phyloP scores from a whole-genome alignment of 2,329 filamentous ascomycete species.

The Emergomyces orientalis region DNA sequence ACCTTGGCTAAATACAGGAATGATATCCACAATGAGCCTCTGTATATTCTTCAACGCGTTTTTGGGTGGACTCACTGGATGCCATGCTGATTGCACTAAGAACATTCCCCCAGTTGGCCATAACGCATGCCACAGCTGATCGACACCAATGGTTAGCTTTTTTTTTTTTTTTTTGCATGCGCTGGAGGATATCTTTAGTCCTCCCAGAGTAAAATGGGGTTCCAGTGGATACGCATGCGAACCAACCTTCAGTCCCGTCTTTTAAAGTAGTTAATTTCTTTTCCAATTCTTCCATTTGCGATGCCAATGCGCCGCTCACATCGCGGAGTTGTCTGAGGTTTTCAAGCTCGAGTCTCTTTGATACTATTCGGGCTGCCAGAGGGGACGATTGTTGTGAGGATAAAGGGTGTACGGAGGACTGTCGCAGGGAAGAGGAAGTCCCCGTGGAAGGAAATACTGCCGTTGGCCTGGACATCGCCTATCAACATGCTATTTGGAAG shows the following conservation, averaged over 20 bases:
- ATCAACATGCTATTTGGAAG: neutral
- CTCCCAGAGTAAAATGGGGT: too few species aligned
- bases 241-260: constrained; percentile 51
- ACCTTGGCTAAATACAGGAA: constrained; percentile 21
- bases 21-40: neutral
- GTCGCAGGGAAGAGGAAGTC: constrained; percentile 24
- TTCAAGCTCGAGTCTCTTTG: constrained; percentile 55
- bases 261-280: constrained; percentile 52
- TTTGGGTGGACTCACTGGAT: constrained; percentile 42
- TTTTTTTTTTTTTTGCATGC: too few species aligned
- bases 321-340: constrained; percentile 54
- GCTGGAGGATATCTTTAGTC: neutral
- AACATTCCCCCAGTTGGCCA: constrained; percentile 59
- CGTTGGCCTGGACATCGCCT: constrained; percentile 22
- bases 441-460: constrained; percentile 24
- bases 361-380: constrained; percentile 52
- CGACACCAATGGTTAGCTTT: constrained; percentile 11
- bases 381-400: constrained; percentile 45
- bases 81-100: constrained; percentile 56
- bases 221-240: too few species aligned
- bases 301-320: constrained; percentile 51
- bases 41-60: neutral
- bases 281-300: constrained; percentile 55
- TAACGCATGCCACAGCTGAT: constrained; percentile 54
- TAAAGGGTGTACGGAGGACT: constrained; percentile 22